Conservation (phyloP, 805 yeast genomes). For the Tetrapisispora iriomotensis region DNA sequence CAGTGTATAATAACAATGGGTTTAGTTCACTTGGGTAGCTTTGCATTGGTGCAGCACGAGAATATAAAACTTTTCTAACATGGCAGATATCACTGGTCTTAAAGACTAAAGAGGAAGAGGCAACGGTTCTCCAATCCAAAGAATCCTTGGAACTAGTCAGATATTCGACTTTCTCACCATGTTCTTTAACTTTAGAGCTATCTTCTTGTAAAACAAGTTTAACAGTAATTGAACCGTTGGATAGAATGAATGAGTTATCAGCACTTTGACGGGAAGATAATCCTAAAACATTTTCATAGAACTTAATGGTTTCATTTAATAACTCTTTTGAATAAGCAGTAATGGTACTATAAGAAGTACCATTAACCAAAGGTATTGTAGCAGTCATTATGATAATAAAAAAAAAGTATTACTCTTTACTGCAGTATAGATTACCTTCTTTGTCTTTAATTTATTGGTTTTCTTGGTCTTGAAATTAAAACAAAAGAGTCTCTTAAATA, state of each 20-base stretch:
- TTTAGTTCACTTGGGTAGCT: conserved; percentile 60
- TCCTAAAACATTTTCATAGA: conserved; percentile 35
- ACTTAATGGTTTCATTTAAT: conserved; percentile 39
- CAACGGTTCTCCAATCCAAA: conserved; percentile 43
- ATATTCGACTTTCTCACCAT: conserved; percentile 23
- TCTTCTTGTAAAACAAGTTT: conserved; percentile 19
- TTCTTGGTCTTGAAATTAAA: no score
- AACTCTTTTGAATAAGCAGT: conserved; percentile 41
- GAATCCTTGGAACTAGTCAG: neutral
- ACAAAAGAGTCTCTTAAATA: no score
- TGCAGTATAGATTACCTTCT: neutral
- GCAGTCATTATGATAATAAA: no score
- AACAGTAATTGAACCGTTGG: conserved; percentile 21
- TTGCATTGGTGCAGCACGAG: conserved; percentile 35
- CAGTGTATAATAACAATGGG: conserved; percentile 65
- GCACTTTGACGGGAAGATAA: conserved; percentile 5
- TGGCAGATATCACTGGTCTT: conserved; percentile 24
- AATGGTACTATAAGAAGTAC: conserved; percentile 42
- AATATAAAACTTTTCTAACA: conserved; percentile 22
- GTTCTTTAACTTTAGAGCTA: conserved; percentile 10
- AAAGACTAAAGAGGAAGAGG: conserved; percentile 32
- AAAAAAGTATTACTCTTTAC: neutral
- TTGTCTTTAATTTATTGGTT: no score
- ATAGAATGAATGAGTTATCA: conserved; percentile 6
- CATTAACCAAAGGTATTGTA: conserved; percentile 36